Conservation (phyloP, 108 stramenopile species). For the Chaetoceros muelleri region DNA sequence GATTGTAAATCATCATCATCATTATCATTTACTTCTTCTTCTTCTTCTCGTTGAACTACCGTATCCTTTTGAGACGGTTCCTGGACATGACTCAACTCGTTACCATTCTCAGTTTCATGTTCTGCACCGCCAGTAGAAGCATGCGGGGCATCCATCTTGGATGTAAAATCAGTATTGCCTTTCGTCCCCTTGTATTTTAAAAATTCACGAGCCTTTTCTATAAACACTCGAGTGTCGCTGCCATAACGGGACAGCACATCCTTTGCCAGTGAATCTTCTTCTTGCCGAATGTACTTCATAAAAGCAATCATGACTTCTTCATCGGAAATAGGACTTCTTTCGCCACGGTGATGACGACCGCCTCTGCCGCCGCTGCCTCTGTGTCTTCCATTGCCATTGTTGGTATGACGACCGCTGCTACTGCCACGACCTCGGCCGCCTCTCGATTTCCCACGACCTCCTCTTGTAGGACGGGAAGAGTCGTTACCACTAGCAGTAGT, state of each 20-base stretch:
- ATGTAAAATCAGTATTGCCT: too few species aligned
- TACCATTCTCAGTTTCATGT: neutral
- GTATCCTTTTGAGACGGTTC: neutral
- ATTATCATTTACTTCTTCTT: too few species aligned
- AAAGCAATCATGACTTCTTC: conserved; percentile 2
- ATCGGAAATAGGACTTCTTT: too few species aligned
- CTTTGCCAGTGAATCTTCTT: neutral
- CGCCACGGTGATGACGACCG: neutral
- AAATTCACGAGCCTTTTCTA: neutral
- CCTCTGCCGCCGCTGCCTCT: neutral
- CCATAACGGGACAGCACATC: neutral
- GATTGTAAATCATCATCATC: neutral
- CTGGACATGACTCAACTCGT: neutral
- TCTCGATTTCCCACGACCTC: neutral
- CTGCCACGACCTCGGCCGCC: neutral
- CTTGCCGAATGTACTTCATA: neutral
- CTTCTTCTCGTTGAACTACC: too few species aligned
- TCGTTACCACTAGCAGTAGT: too few species aligned
- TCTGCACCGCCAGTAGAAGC: too few species aligned
- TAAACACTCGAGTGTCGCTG: neutral
- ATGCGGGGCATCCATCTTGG: too few species aligned
- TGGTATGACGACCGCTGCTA: neutral
- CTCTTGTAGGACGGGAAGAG: too few species aligned
- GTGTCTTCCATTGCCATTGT: neutral
- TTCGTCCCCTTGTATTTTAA: neutral